A percentile compares a stretch with the other conserved stretches of the same genome.
Conservation (phyloP, 306 rosid genomes). For the Fagus crenata region DNA sequence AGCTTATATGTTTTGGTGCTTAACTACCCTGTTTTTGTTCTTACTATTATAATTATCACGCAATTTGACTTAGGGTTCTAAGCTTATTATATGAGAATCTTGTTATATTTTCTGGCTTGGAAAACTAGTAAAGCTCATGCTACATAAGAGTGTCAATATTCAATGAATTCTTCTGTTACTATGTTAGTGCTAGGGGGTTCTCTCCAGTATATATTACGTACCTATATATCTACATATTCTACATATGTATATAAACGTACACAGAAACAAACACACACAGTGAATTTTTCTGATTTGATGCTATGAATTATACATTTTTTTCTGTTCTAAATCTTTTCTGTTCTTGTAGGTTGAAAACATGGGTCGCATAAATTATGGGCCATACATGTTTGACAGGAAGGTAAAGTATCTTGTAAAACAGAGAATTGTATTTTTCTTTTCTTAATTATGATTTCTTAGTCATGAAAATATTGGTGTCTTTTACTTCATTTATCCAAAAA, state of each 20-base stretch:
- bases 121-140: not conserved
- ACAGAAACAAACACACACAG: not conserved
- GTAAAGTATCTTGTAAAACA: constrained; percentile 39
- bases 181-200: not conserved
- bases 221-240: no score
- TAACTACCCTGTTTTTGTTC: constrained; percentile 8
- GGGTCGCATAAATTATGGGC: constrained; percentile 88
- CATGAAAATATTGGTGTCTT: not conserved
- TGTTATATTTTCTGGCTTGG: not conserved
- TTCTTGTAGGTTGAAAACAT: constrained; percentile 78
- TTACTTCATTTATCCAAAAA: not conserved
- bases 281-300: not conserved
- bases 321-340: constrained; percentile 16
- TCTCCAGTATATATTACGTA: not conserved
- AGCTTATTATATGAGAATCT: not conserved
- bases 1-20: constrained; percentile 72
- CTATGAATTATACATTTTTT: not conserved
- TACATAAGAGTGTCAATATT: not conserved
- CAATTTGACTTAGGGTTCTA: constrained; percentile 13
- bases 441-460: not conserved
- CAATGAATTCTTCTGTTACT: not conserved
- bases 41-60: not conserved
- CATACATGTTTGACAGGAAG: constrained; percentile 75
- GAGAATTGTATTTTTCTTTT: not conserved
- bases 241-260: no score